These are phyloP conservation scores for Pseudogymnoascus sp. DNA, from an alignment of 2,329 filamentous ascomycete genomes.

Conservation along the genomic window DNA sequence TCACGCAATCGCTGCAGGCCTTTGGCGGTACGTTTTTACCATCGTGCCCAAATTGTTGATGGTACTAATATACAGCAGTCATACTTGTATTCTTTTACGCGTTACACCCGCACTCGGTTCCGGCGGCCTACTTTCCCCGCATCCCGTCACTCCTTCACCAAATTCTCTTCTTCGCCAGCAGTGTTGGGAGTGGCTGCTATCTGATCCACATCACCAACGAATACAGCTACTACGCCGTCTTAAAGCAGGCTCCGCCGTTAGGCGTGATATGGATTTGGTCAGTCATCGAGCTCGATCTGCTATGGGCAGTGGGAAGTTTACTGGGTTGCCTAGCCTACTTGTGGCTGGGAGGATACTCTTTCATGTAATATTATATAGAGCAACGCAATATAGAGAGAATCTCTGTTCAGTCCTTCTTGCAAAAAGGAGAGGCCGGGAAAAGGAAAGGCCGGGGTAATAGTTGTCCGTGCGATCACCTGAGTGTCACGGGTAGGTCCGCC, in stretches of 20 bases:
- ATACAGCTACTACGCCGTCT: constrained; percentile 75
- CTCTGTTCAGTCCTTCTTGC: neutral
- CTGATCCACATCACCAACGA: constrained; percentile 76
- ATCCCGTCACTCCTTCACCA: constrained; percentile 48
- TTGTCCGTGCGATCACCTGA: neutral
- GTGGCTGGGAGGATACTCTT: constrained; percentile 24
- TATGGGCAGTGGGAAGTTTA: constrained; percentile 55
- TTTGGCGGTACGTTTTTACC: constrained; percentile 42
- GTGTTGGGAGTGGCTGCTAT: constrained; percentile 64
- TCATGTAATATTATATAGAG: constrained; percentile 19
- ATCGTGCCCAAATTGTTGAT: constrained; percentile 6
- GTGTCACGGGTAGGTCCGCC: neutral
- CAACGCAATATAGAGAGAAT: neutral
- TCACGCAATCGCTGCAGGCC: constrained; percentile 46
- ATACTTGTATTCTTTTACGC: constrained; percentile 30
- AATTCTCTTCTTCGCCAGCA: constrained; percentile 56
- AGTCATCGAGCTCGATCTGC: constrained; percentile 75
- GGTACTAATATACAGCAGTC: constrained; percentile 30
- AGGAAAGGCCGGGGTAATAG: neutral
- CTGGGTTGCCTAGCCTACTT: constrained; percentile 25
- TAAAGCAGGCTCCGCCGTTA: constrained; percentile 86
- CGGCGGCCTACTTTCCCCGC: constrained; percentile 44
- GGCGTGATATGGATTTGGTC: constrained; percentile 92
- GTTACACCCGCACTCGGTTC: constrained; percentile 35
- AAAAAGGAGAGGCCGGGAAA: neutral